A percentile compares a stretch with the other conserved stretches of the same genome.
Evolutionary conservation across 2,329 filamentous ascomycete genomes (phyloP).

Genomic region (Aureobasidium leucospermi): DNA sequence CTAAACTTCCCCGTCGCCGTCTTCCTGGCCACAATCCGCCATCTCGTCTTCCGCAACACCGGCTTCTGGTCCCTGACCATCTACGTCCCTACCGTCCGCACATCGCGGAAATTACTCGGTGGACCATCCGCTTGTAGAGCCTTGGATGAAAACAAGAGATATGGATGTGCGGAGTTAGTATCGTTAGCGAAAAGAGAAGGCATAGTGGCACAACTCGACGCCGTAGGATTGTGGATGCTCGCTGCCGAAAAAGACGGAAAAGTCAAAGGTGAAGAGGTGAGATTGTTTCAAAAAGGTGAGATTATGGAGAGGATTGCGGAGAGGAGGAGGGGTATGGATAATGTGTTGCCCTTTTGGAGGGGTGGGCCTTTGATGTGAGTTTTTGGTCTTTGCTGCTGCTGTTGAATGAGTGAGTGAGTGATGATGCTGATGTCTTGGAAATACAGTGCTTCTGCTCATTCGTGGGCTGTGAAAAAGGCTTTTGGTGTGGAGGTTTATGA

Average conservation of each 20-base stretch:
- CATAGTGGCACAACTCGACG: constrained; percentile 22
- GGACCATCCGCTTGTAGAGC: constrained; percentile 18
- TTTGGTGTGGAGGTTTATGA: constrained; percentile 28
- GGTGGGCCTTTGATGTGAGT: constrained; percentile 28
- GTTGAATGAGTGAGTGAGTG: not conserved
- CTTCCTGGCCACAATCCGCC: constrained; percentile 26
- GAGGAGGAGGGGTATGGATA: constrained; percentile 24
- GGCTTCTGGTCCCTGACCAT: constrained; percentile 27
- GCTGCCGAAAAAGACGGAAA: constrained; percentile 26
- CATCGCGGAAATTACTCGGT: constrained; percentile 24
- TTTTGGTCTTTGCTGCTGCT: not conserved
- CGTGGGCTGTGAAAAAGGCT: constrained; percentile 26
- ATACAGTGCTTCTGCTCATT: constrained; percentile 23
- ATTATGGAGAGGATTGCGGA: constrained; percentile 24
- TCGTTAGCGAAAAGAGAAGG: constrained; percentile 16
- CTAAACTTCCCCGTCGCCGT: constrained; percentile 31
- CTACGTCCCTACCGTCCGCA: constrained; percentile 27
- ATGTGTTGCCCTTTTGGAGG: constrained; percentile 30
- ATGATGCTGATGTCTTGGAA: constrained; percentile 1
- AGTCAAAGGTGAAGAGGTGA: constrained; percentile 26
- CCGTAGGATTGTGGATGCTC: constrained; percentile 27
- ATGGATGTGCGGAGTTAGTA: constrained; percentile 25
- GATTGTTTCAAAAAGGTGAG: constrained; percentile 26
- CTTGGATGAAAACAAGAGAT: constrained; percentile 25
- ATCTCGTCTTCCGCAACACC: constrained; percentile 28